A percentile compares a stretch with the other conserved stretches of the same genome.
Evolutionary conservation across 441 rosid species (phyloP).

Genomic region (Brassica hybrid): DNA sequence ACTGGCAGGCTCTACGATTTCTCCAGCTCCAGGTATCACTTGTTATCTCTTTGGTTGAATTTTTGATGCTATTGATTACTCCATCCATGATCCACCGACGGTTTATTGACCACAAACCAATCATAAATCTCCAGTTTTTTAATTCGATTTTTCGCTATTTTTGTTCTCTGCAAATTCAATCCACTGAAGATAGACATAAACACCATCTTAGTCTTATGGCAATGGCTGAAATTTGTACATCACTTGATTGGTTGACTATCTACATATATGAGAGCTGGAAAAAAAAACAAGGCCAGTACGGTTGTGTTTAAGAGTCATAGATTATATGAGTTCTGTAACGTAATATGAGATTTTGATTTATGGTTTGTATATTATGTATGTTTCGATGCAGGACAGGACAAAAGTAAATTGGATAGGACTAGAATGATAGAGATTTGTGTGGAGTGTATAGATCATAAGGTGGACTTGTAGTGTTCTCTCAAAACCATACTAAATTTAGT

Average conservation of each 20-base stretch:
- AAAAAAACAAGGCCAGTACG: not conserved
- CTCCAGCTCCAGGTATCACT: slow-evolving; percentile 54
- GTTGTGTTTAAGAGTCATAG: slow-evolving; percentile 21
- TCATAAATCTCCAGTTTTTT: not conserved
- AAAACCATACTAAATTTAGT: slow-evolving; percentile 33
- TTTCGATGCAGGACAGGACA: slow-evolving; percentile 2
- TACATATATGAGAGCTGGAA: not conserved
- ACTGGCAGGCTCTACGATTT: slow-evolving; percentile 65
- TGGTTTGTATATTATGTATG: slow-evolving; percentile 2
- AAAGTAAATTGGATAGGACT: not conserved
- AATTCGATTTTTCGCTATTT: not conserved
- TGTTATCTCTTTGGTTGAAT: slow-evolving; percentile 15
- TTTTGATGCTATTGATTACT: not conserved
- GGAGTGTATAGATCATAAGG: slow-evolving; percentile 23
- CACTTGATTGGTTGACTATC: slow-evolving; percentile 1
- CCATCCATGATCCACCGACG: not conserved
- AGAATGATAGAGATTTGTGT: slow-evolving; percentile 3
- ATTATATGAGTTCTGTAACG: not conserved
- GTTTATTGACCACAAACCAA: not conserved
- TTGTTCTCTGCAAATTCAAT: not conserved
- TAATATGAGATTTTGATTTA: not conserved
- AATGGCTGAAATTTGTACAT: not conserved
- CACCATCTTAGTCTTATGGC: not conserved
- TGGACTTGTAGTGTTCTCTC: slow-evolving; percentile 24
- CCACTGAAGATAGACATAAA: not conserved